Evolutionary conservation across 2,329 filamentous ascomycete species (phyloP), one percentile per base, ranked within the genome.

Genomic region (Xylariaceae sp.): DNA sequence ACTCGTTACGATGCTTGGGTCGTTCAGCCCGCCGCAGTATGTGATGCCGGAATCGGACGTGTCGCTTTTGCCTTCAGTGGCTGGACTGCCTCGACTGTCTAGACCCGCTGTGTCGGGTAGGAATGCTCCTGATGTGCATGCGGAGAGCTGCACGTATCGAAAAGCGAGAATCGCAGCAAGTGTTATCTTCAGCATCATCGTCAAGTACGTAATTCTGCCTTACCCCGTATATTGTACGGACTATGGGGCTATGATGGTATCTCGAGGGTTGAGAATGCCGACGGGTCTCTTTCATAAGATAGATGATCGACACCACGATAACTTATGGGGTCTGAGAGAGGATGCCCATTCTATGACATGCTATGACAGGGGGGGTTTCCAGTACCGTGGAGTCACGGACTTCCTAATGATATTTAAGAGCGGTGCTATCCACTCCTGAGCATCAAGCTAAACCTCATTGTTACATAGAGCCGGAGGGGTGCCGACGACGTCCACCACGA

Each of bases 1-100:
- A 65, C 63, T 62, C 10, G 61, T 65, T 47, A n/a, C 37, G 49
- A 61, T 60, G 4, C 51, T 56, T 10, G 55, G 37, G 9, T 58
- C 61, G 15, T 53, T 11, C 13, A 56, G 15, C 3, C 39, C 51
- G 15, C 59, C 59, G 18, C 59, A 65, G 50, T 61, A 63, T 4
- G n/a, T 30, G 51, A 62, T 59, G n/a, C n/a, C 39, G 1, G 49
- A 5, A 10, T 48, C 13, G n/a, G 35, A 30, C n/a, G 8, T 3
- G 30, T 23, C n/a, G 17, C 10, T 45, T 18, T 45, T 23, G 7
- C 34, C 44, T 6, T n/a, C 23, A 13, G 53, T 49, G 50, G 18
- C 51, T 30, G 23, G 37, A 42, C 37, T 42, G 8, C 9, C 3
- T 30, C 39, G 30, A 18, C 30, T 48, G 17, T 42, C 5, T 6